Conservation (phyloP, 2,329 filamentous ascomycete species). For the Venturia pyrina region DNA sequence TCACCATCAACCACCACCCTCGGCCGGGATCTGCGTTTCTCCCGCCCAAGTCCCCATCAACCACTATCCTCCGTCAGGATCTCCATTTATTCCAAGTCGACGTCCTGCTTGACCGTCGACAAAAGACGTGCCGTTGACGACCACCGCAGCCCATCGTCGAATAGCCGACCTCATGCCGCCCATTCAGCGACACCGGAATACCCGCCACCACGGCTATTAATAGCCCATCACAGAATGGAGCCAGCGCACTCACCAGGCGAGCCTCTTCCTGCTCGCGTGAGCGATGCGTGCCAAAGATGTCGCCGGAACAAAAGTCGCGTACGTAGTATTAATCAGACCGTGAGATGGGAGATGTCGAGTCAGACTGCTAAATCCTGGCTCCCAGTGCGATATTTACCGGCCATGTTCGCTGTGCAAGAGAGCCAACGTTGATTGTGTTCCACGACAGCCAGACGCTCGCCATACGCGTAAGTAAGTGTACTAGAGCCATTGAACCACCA, state of each 20-base stretch:
- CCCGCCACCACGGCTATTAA: no score
- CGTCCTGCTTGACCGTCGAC: no score
- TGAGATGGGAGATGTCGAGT: no score
- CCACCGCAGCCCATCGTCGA: no score
- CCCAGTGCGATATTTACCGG: constrained; percentile 24
- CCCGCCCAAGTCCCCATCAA: no score
- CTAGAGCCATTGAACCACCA: neutral
- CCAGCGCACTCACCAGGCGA: neutral
- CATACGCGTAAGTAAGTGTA: constrained; percentile 15
- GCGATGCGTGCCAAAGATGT: constrained; percentile 22
- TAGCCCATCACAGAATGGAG: neutral
- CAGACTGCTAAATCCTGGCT: neutral
- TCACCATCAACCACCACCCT: no score
- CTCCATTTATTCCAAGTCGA: no score
- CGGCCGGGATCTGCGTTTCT: no score
- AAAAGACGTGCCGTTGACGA: no score
- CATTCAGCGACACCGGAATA: neutral
- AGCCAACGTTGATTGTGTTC: constrained; percentile 18
- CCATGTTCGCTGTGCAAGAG: constrained; percentile 26
- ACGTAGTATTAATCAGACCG: constrained; percentile 7
- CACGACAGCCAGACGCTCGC: constrained; percentile 14
- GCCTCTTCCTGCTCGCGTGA: constrained; percentile 17
- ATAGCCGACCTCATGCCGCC: neutral
- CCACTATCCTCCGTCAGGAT: no score
- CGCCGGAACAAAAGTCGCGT: constrained; percentile 24